A percentile compares a stretch with the other conserved stretches of the same genome.
Conservation (phyloP, 2,329 filamentous ascomycete species). For the Fusarium sarcochroum region DNA sequence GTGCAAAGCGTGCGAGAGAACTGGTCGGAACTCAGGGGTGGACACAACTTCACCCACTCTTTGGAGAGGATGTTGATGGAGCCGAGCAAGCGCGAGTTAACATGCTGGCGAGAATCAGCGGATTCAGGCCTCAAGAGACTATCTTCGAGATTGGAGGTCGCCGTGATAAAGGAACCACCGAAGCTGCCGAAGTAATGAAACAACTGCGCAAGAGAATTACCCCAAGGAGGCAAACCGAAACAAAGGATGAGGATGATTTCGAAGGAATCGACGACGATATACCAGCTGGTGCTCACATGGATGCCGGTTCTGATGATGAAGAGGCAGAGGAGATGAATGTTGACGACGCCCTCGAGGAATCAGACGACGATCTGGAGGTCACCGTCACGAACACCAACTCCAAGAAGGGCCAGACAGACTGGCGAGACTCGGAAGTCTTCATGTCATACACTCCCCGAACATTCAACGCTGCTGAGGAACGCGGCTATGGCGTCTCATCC, state of each 20-base stretch:
- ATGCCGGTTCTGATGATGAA: conserved; percentile 45
- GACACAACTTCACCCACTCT: conserved; percentile 83
- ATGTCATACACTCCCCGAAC: conserved; percentile 94
- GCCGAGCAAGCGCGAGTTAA: conserved; percentile 81
- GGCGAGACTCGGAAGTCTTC: conserved; percentile 90
- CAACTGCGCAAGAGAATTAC: conserved; percentile 78
- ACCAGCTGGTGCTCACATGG: conserved; percentile 54
- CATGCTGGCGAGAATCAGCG: conserved; percentile 90
- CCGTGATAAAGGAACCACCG: conserved; percentile 73
- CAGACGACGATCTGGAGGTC: conserved; percentile 76
- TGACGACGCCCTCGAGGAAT: conserved; percentile 64
- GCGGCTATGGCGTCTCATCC: conserved; percentile 92
- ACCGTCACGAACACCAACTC: conserved; percentile 74
- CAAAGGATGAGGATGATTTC: conserved; percentile 57
- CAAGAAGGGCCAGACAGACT: conserved; percentile 72
- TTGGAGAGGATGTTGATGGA: conserved; percentile 76
- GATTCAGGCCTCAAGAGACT: conserved; percentile 90
- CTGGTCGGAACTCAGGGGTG: conserved; percentile 79
- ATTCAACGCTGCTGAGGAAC: conserved; percentile 86
- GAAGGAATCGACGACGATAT: conserved; percentile 50
- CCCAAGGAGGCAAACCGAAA: conserved; percentile 64
- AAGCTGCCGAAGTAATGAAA: conserved; percentile 83
- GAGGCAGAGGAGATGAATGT: conserved; percentile 56
- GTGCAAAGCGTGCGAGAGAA: conserved; percentile 87
- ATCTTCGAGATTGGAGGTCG: conserved; percentile 95